Evolutionary conservation across 2,329 filamentous ascomycete species (phyloP).

Genomic region (Aspergillus jensenii): DNA sequence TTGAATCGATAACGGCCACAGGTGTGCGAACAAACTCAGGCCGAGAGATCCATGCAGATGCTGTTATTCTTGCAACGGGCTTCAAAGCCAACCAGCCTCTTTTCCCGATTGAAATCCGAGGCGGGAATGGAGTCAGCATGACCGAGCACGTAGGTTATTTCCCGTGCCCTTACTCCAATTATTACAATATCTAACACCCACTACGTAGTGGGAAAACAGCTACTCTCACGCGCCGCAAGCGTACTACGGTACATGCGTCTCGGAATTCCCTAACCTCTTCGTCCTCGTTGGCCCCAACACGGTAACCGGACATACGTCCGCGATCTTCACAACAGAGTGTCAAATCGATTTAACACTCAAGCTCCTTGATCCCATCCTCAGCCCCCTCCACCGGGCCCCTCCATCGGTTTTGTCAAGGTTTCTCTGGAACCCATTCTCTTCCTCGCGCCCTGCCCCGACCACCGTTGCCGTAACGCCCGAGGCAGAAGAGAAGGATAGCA

Average conservation of each 20-base stretch:
- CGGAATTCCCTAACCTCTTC: constrained; percentile 51
- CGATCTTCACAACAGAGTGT: constrained; percentile 53
- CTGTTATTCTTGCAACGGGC: constrained; percentile 51
- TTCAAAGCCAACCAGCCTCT: constrained; percentile 51
- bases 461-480: constrained; percentile 34
- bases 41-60: constrained; percentile 42
- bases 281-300: constrained; percentile 49
- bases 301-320: constrained; percentile 50
- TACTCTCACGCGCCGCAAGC: constrained; percentile 32
- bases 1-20: constrained; percentile 37
- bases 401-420: background rate
- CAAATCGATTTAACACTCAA: constrained; percentile 51
- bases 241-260: constrained; percentile 52
- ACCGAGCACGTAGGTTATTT: constrained; percentile 32
- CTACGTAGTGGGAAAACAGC: constrained; percentile 38
- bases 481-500: constrained; percentile 36
- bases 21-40: constrained; percentile 43
- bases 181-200: background rate
- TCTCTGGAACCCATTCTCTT: background rate
- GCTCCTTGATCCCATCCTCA: constrained; percentile 44
- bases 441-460: background rate
- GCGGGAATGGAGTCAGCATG: constrained; percentile 37
- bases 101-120: constrained; percentile 49
- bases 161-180: background rate
- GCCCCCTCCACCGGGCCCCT: background rate